A percentile compares a stretch with the other conserved stretches of the same genome.
Evolutionary conservation across 2,329 filamentous ascomycete genomes (phyloP).

Genomic region (Diaporthe nobilis): DNA sequence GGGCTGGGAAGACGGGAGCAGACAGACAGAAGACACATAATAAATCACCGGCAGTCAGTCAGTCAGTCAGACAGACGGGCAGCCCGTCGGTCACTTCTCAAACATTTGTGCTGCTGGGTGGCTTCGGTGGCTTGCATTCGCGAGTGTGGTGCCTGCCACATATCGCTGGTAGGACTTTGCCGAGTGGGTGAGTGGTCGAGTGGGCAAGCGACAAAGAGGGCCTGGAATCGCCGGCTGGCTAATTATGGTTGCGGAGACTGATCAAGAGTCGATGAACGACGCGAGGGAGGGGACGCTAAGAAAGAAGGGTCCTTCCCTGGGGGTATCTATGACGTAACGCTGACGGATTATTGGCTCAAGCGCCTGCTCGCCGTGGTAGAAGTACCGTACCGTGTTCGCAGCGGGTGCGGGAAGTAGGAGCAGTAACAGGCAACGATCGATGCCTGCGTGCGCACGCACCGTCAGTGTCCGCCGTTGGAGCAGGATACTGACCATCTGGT

Average conservation of each 20-base stretch:
- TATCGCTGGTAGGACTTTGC: not conserved
- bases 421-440: not conserved
- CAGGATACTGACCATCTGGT: not conserved
- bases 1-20: not conserved
- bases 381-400: not conserved
- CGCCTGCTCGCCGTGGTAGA: not conserved
- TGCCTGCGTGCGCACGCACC: not conserved
- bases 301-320: slow-evolving; percentile 30
- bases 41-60: slow-evolving; percentile 2
- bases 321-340: slow-evolving; percentile 26
- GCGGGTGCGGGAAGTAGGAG: not conserved
- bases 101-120: not conserved
- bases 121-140: slow-evolving; percentile 22
- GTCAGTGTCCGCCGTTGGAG: not conserved
- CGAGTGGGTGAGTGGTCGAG: not conserved
- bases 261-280: slow-evolving; percentile 10
- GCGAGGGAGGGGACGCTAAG: slow-evolving; percentile 15
- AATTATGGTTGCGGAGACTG: slow-evolving; percentile 29
- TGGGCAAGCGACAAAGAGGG: not conserved
- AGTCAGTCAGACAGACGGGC: not conserved
- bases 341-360: slow-evolving; percentile 16
- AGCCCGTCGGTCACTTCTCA: not conserved
- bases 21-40: too few species aligned
- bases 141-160: not conserved
- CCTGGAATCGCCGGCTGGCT: slow-evolving; percentile 33